Evolutionary conservation across 2,329 filamentous ascomycete genomes (phyloP).

Genomic region (Colletotrichum somersetense): DNA sequence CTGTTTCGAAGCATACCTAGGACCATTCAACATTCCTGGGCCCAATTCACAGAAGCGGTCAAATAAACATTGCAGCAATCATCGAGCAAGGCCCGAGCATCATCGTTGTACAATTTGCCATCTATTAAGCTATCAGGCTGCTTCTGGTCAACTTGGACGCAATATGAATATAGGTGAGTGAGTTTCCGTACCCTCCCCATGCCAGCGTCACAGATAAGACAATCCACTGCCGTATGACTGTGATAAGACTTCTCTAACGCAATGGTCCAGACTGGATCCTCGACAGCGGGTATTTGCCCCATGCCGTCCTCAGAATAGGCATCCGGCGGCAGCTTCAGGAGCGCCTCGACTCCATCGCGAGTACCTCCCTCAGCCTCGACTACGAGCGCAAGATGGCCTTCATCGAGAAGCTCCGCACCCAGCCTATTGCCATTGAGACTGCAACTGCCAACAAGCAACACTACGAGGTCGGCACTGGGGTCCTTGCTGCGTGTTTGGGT

Average conservation of each 20-base stretch:
- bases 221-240: neutral
- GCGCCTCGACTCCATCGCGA: conserved; percentile 67
- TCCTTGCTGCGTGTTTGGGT: conserved; percentile 71
- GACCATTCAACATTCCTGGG: neutral
- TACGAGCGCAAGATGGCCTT: conserved; percentile 74
- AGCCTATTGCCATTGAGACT: conserved; percentile 78
- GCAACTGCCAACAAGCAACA: conserved; percentile 76
- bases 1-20: conserved; percentile 8
- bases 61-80: neutral
- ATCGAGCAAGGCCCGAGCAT: neutral
- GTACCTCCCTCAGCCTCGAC: conserved; percentile 64
- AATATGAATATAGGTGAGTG: conserved; percentile 40
- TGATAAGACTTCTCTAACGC: conserved; percentile 13
- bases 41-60: neutral
- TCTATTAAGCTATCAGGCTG: neutral
- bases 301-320: conserved; percentile 71
- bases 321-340: conserved; percentile 76
- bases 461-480: conserved; percentile 78
- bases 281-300: conserved; percentile 75
- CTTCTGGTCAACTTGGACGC: too few relatives aligned
- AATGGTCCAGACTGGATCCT: conserved; percentile 66
- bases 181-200: neutral
- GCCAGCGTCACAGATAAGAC: neutral
- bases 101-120: neutral
- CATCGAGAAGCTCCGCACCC: conserved; percentile 67